Evolutionary conservation across 116 monocot genomes (phyloP).

Genomic region (Trichopus zeylanicus): DNA sequence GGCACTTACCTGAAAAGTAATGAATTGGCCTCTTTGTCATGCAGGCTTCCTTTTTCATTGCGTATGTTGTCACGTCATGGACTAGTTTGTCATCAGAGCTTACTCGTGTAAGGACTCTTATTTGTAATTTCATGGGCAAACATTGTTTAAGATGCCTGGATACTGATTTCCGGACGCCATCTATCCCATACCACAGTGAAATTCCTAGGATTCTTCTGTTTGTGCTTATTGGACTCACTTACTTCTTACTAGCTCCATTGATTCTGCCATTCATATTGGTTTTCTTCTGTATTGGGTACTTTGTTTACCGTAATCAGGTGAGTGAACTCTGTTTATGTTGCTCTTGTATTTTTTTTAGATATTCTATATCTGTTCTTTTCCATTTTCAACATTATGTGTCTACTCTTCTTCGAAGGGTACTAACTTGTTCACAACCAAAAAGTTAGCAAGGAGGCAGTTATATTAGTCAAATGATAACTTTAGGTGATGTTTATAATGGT

Average conservation of each 20-base stretch:
- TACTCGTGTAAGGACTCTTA: constrained; percentile 42
- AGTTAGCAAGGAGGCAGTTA: no score
- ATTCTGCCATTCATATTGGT: constrained; percentile 80
- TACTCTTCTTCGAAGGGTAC: no score
- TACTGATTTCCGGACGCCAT: constrained; percentile 41
- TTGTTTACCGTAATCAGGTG: constrained; percentile 94
- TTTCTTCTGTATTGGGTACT: constrained; percentile 70
- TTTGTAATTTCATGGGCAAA: constrained; percentile 40
- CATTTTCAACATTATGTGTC: no score
- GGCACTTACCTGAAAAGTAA: no score
- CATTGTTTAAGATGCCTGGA: constrained; percentile 23
- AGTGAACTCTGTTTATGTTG: constrained; percentile 3
- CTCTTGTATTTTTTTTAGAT: not conserved
- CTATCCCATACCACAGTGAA: constrained; percentile 69
- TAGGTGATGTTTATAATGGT: no score
- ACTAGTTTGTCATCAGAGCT: constrained; percentile 65
- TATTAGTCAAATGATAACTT: no score
- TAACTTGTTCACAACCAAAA: no score
- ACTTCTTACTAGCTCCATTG: constrained; percentile 63
- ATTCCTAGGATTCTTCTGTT: constrained; percentile 71
- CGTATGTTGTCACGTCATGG: constrained; percentile 98
- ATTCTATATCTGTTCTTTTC: not conserved
- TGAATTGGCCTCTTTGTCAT: constrained; percentile 6
- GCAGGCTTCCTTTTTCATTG: constrained; percentile 89
- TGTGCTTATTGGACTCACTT: constrained; percentile 67